phyloP scores from a whole-genome alignment of 345 rosid species.

The Brassica rapa region DNA sequence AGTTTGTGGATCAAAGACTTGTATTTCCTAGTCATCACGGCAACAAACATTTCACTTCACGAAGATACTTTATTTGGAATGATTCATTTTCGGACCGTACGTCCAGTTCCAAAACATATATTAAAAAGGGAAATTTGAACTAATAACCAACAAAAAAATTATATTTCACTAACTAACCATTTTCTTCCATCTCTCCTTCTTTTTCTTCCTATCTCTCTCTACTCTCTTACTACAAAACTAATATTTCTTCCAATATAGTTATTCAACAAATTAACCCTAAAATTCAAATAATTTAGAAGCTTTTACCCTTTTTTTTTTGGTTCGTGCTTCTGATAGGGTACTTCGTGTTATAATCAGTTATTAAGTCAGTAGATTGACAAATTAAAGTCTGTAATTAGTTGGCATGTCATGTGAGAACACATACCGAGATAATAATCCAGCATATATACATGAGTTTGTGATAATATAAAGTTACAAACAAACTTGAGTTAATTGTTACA shows the following conservation, averaged over 20 bases:
- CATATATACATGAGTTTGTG: neutral
- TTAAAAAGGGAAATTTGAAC: neutral
- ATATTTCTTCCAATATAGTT: too few species aligned
- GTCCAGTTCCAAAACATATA: constrained; percentile 11
- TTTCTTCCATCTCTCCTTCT: too few species aligned
- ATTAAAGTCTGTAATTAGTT: constrained; percentile 30
- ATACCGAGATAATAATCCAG: constrained; percentile 24
- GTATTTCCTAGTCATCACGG: neutral
- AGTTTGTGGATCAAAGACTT: neutral
- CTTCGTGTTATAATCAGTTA: constrained; percentile 11
- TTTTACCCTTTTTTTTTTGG: neutral
- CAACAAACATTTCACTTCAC: constrained; percentile 21
- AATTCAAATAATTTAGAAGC: neutral
- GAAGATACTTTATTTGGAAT: constrained; percentile 15
- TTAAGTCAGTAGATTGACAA: constrained; percentile 29
- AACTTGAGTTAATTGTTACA: neutral
- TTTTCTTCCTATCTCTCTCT: too few species aligned
- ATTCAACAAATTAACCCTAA: too few species aligned
- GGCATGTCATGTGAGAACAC: constrained; percentile 32
- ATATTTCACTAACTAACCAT: too few species aligned
- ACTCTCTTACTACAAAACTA: too few species aligned
- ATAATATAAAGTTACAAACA: neutral
- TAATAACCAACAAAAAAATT: too few species aligned
- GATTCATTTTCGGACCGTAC: constrained; percentile 21
- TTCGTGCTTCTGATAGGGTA: constrained; percentile 1